phyloP scores from a whole-genome alignment of 805 yeast species.

The Candida quercuum region DNA sequence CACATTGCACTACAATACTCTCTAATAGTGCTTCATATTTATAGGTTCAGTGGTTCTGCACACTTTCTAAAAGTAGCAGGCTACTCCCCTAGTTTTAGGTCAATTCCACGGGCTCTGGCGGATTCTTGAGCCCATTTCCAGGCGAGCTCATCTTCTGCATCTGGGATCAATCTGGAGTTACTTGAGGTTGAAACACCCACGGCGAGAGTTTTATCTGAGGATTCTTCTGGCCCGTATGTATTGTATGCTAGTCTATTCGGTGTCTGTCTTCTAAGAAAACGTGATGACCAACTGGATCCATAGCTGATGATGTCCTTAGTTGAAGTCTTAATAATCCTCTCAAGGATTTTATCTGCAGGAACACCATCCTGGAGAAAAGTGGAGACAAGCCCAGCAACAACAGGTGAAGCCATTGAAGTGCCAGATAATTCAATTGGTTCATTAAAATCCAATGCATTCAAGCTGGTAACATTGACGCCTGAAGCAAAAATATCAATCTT shows the following conservation, averaged over 20 bases:
- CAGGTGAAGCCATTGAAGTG: slow-evolving; percentile 79
- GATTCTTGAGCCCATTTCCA: background rate
- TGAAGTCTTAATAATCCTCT: slow-evolving; percentile 36
- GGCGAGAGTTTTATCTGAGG: background rate
- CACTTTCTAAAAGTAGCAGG: no score
- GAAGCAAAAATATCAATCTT: slow-evolving; percentile 82
- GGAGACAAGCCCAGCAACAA: slow-evolving; percentile 62
- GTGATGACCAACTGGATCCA: background rate
- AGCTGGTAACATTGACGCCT: slow-evolving; percentile 63
- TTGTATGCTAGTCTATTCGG: slow-evolving; percentile 49
- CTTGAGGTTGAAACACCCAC: background rate
- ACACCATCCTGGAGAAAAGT: slow-evolving; percentile 49
- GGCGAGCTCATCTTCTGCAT: no score
- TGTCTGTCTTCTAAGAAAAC: slow-evolving; percentile 30
- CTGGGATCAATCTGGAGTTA: background rate
- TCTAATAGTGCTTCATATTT: no score
- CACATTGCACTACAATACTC: no score
- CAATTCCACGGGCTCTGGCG: background rate
- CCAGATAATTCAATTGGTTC: slow-evolving; percentile 44
- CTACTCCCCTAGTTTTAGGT: no score
- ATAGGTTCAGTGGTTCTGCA: no score
- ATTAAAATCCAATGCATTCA: slow-evolving; percentile 29
- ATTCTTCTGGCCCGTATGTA: slow-evolving; percentile 11
- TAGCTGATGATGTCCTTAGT: slow-evolving; percentile 30
- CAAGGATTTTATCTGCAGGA: slow-evolving; percentile 33